phyloP scores from a whole-genome alignment of 2,329 filamentous ascomycete species.

The Canariomyces notabilis region DNA sequence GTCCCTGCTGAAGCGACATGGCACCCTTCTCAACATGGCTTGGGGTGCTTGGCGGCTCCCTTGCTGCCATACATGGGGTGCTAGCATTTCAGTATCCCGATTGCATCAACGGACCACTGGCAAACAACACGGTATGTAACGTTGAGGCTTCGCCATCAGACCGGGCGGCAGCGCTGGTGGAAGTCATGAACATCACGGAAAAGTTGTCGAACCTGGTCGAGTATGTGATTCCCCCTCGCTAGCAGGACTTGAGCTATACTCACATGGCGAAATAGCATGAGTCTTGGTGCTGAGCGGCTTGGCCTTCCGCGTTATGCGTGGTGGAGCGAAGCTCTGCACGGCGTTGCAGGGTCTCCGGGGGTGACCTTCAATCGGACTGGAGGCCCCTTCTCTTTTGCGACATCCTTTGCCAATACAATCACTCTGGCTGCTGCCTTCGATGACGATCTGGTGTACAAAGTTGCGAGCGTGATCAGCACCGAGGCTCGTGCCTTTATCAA shows the following conservation, averaged over 20 bases:
- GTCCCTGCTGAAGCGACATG: constrained; percentile 1
- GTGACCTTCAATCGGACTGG: constrained; percentile 47
- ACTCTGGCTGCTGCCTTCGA: constrained; percentile 59
- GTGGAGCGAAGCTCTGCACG: constrained; percentile 56
- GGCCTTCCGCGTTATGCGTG: constrained; percentile 53
- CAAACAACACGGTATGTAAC: constrained; percentile 22
- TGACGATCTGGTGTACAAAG: constrained; percentile 52
- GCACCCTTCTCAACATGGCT: not conserved
- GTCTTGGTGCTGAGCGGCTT: constrained; percentile 46
- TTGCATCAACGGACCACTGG: constrained; percentile 19
- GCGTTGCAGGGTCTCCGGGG: constrained; percentile 47
- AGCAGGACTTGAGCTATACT: not conserved
- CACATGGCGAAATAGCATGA: constrained; percentile 19
- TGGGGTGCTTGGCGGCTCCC: not conserved
- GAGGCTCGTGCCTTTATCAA: constrained; percentile 64
- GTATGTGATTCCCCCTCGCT: constrained; percentile 8
- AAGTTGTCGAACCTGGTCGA: constrained; percentile 25
- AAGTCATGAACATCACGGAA: constrained; percentile 20
- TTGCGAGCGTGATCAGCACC: constrained; percentile 51
- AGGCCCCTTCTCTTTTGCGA: constrained; percentile 54
- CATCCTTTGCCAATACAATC: constrained; percentile 61
- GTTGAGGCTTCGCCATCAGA: constrained; percentile 14
- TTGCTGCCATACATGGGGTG: constrained; percentile 5
- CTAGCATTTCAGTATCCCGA: constrained; percentile 21
- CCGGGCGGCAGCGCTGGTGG: constrained; percentile 22